A percentile compares a stretch with the other conserved stretches of the same genome.
phyloP scores from a whole-genome alignment of 1,284 basidiomycete species.

The Fomitopsis palustris region DNA sequence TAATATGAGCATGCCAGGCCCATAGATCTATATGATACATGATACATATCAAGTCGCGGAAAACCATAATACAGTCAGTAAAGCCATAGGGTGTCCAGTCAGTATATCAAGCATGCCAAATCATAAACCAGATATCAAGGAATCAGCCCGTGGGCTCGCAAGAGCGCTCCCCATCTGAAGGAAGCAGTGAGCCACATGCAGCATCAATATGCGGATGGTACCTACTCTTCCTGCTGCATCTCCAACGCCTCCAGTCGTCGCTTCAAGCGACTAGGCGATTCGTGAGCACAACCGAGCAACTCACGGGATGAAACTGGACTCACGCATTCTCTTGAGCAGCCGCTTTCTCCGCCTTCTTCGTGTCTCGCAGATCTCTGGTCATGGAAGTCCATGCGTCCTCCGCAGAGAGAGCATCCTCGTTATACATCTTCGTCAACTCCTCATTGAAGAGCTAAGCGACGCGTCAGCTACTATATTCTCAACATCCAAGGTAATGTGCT shows the following conservation, averaged over 20 bases:
- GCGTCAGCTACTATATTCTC: background rate
- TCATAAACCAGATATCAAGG: slow-evolving; percentile 21
- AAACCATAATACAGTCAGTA: slow-evolving; percentile 6
- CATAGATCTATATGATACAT: slow-evolving; percentile 4
- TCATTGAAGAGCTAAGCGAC: slow-evolving; percentile 79
- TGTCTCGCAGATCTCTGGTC: slow-evolving; percentile 64
- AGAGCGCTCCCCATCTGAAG: slow-evolving; percentile 61
- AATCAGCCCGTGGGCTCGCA: slow-evolving; percentile 59
- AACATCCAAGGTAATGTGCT: background rate
- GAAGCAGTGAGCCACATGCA: slow-evolving; percentile 1
- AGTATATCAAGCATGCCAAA: slow-evolving; percentile 10
- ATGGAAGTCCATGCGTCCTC: slow-evolving; percentile 77
- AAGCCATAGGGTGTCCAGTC: slow-evolving; percentile 7
- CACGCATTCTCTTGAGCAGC: slow-evolving; percentile 77
- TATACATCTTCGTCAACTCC: slow-evolving; percentile 86
- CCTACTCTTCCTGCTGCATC: slow-evolving; percentile 77
- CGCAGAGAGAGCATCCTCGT: slow-evolving; percentile 72
- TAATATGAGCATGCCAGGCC: background rate
- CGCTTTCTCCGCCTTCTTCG: slow-evolving; percentile 74
- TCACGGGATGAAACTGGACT: slow-evolving; percentile 25
- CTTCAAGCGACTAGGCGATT: slow-evolving; percentile 56
- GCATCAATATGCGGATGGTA: slow-evolving; percentile 11
- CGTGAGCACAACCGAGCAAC: slow-evolving; percentile 2
- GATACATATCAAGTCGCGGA: slow-evolving; percentile 4
- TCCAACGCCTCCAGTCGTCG: slow-evolving; percentile 69